These are phyloP conservation scores for Albugo candida DNA, from an alignment of 352 stramenopile species.

Conservation along the genomic window DNA sequence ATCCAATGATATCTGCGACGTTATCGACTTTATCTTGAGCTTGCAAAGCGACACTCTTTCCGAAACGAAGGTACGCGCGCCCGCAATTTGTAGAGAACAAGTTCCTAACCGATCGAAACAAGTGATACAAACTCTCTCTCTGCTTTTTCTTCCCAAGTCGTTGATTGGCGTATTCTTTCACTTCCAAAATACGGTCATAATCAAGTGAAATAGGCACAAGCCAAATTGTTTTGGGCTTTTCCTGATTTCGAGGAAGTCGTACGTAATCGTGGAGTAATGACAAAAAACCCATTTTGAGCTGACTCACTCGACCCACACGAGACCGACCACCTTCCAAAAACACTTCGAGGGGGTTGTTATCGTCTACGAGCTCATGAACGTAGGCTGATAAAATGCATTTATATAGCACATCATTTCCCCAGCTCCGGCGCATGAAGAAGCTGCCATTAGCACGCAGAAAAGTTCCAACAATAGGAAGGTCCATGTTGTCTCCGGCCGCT, in stretches of 20 bases:
- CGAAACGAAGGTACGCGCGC: constrained; percentile 75
- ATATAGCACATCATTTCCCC: constrained; percentile 47
- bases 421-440: constrained; percentile 81
- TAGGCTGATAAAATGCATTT: constrained; percentile 75
- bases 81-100: constrained; percentile 45
- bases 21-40: constrained; percentile 21
- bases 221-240: constrained; percentile 18
- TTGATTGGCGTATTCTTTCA: constrained; percentile 72
- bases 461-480: constrained; percentile 54
- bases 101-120: constrained; percentile 54
- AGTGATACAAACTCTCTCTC: constrained; percentile 49
- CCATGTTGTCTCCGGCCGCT: constrained; percentile 73
- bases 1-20: constrained; percentile 26
- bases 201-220: constrained; percentile 76
- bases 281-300: constrained; percentile 48
- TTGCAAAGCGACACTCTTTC: constrained; percentile 37
- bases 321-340: constrained; percentile 79
- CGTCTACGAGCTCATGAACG: constrained; percentile 54
- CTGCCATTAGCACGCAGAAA: constrained; percentile 73
- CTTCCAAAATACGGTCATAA: constrained; percentile 81
- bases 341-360: constrained; percentile 73
- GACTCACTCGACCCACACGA: constrained; percentile 55
- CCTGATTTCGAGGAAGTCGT: constrained; percentile 3
- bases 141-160: constrained; percentile 71
- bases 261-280: constrained; percentile 51